These are phyloP conservation scores for Gentiana straminea DNA, from an alignment of 257 asterid genomes.

Conservation along the genomic window DNA sequence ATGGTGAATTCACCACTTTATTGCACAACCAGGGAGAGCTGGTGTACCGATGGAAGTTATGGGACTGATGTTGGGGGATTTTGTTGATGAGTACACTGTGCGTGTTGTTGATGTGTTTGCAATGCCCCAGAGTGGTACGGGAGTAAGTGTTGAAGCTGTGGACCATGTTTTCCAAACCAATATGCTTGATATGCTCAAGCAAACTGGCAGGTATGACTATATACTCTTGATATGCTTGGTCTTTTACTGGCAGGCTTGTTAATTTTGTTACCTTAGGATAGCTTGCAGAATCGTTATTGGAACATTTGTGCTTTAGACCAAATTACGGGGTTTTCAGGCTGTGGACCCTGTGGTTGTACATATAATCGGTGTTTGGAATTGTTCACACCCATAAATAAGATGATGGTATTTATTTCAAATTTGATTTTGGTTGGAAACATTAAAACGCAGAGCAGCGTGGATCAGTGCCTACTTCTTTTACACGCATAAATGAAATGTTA, in stretches of 20 bases:
- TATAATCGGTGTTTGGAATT: too few relatives aligned
- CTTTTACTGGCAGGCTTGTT: too few relatives aligned
- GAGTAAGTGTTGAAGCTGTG: slow-evolving; percentile 95
- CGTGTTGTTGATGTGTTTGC: slow-evolving; percentile 95
- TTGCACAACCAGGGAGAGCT: slow-evolving; percentile 52
- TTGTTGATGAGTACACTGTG: slow-evolving; percentile 90
- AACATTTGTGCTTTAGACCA: neutral
- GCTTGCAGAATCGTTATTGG: too few relatives aligned
- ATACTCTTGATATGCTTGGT: too few relatives aligned
- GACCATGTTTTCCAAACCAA: slow-evolving; percentile 94
- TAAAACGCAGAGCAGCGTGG: too few relatives aligned
- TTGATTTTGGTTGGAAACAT: too few relatives aligned
- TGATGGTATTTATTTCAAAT: too few relatives aligned
- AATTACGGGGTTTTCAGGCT: neutral
- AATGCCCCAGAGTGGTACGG: slow-evolving; percentile 98
- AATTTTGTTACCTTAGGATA: neutral
- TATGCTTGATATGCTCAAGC: slow-evolving; percentile 98
- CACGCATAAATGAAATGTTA: too few relatives aligned
- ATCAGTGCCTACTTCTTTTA: too few relatives aligned
- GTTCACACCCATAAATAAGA: too few relatives aligned
- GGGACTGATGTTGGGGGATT: slow-evolving; percentile 96
- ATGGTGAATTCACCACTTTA: slow-evolving; percentile 2
- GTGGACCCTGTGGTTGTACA: neutral
- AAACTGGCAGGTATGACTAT: slow-evolving; percentile 62
- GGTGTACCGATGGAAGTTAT: slow-evolving; percentile 98